Conservation (phyloP, 2,329 filamentous ascomycete genomes). For the Didymellaceae sp. region DNA sequence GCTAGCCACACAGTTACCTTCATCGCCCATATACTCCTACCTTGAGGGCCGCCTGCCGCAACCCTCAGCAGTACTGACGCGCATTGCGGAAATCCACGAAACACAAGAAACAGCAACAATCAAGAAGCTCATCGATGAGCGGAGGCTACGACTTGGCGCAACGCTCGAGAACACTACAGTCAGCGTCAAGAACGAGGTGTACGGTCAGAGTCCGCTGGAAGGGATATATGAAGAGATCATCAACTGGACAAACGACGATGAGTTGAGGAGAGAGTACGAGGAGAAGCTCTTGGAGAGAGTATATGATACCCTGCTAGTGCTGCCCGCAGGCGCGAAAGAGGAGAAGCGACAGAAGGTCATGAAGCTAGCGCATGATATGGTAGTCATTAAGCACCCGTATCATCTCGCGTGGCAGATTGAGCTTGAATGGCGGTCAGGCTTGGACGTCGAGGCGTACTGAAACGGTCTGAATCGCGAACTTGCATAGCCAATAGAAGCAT, state of each 20-base stretch:
- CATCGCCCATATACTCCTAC: conserved; percentile 78
- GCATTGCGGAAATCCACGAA: conserved; percentile 83
- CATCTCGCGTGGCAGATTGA: conserved; percentile 89
- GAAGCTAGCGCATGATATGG: conserved; percentile 86
- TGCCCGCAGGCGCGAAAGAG: conserved; percentile 71
- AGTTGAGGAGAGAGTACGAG: conserved; percentile 81
- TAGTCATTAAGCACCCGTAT: conserved; percentile 92
- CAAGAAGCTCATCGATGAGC: conserved; percentile 87
- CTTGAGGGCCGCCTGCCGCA: conserved; percentile 84
- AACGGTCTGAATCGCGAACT: no score
- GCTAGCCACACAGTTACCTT: conserved; percentile 77
- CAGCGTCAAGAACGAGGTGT: conserved; percentile 87
- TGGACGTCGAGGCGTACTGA: conserved; percentile 40
- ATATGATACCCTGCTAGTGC: conserved; percentile 76
- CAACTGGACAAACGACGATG: conserved; percentile 89
- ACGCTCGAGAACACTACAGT: conserved; percentile 80
- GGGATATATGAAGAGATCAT: conserved; percentile 81
- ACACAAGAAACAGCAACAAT: conserved; percentile 86
- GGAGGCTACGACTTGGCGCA: conserved; percentile 85
- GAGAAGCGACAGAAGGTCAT: conserved; percentile 75
- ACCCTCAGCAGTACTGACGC: conserved; percentile 80
- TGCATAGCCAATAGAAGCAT: no score
- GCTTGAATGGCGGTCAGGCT: conserved; percentile 77
- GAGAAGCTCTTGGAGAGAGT: conserved; percentile 86
- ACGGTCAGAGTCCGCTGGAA: conserved; percentile 77